Evolutionary conservation across 108 stramenopile species (phyloP).

Genomic region (Pseudonitzschia multistriata): DNA sequence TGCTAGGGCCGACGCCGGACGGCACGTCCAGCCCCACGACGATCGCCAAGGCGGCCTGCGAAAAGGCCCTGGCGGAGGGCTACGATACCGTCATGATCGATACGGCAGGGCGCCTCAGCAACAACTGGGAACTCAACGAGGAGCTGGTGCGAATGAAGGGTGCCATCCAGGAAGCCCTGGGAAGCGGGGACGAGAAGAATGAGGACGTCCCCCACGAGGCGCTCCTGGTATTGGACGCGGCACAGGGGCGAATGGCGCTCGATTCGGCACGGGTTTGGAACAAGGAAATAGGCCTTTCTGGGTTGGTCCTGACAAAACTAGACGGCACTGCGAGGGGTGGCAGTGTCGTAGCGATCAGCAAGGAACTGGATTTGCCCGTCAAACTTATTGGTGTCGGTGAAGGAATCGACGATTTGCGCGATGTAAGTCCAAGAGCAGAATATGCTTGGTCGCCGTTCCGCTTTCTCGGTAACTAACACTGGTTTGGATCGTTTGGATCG

Average conservation of each 20-base stretch:
- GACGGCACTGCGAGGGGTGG: constrained; percentile 94
- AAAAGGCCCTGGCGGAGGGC: constrained; percentile 70
- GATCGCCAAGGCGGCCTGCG: constrained; percentile 70
- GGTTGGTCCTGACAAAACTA: constrained; percentile 91
- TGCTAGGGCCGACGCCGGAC: constrained; percentile 64
- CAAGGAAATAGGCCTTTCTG: constrained; percentile 86
- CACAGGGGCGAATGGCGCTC: constrained; percentile 92
- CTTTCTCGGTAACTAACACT: no score
- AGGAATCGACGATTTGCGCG: constrained; percentile 78
- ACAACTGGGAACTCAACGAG: constrained; percentile 86
- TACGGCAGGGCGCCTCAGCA: constrained; percentile 88
- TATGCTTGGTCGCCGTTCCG: background rate
- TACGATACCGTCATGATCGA: constrained; percentile 92
- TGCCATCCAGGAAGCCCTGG: constrained; percentile 80
- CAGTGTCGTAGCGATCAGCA: constrained; percentile 86
- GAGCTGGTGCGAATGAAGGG: constrained; percentile 89
- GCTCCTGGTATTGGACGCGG: constrained; percentile 91
- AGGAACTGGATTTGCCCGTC: constrained; percentile 91
- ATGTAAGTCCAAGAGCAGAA: constrained; percentile 54
- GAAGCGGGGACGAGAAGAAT: constrained; percentile 45
- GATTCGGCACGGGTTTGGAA: constrained; percentile 89
- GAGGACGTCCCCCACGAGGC: constrained; percentile 87
- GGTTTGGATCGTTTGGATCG: background rate
- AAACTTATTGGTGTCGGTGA: constrained; percentile 96
- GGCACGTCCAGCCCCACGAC: constrained; percentile 60